Evolutionary conservation across 192 early-diverging fungal genomes (phyloP).

Genomic region (Entophlyctis helioformis): DNA sequence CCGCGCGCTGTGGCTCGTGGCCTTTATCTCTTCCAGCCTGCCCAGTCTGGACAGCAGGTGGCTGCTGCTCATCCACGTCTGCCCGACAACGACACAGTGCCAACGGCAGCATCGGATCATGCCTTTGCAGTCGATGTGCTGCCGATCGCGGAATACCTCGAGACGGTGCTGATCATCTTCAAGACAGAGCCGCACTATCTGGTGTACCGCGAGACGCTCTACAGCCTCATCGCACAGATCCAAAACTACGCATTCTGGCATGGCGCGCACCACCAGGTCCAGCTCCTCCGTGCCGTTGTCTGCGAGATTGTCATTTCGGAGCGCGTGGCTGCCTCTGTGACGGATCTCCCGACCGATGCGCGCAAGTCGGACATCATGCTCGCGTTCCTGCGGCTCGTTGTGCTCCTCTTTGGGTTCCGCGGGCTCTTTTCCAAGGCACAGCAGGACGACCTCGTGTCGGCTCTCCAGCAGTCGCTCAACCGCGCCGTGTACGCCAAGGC

Average conservation of each 20-base stretch:
- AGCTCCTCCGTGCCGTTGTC: slow-evolving; percentile 32
- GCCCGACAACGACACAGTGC: no score
- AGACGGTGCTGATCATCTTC: slow-evolving; percentile 42
- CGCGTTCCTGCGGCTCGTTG: slow-evolving; percentile 46
- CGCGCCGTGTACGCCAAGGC: slow-evolving; percentile 58
- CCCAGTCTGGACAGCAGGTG: not conserved
- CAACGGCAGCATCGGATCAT: not conserved
- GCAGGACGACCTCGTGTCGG: slow-evolving; percentile 56
- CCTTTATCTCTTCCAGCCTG: not conserved
- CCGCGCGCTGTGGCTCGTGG: not conserved
- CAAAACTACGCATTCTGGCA: slow-evolving; percentile 64
- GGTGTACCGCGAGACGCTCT: slow-evolving; percentile 56
- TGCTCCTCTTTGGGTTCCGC: slow-evolving; percentile 54
- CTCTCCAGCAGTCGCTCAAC: slow-evolving; percentile 57
- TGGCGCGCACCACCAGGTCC: slow-evolving; percentile 37
- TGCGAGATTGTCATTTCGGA: slow-evolving; percentile 47
- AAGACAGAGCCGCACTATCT: slow-evolving; percentile 58
- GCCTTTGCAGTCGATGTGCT: not conserved
- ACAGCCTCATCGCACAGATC: slow-evolving; percentile 55
- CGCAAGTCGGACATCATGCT: slow-evolving; percentile 60
- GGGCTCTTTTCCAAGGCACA: slow-evolving; percentile 52
- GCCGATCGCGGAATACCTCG: slow-evolving; percentile 36
- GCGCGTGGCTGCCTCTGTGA: slow-evolving; percentile 43
- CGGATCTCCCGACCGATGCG: slow-evolving; percentile 36
- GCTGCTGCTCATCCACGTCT: not conserved